Base-by-base conservation (phyloP, 2,329 filamentous ascomycete species). In the Sarocladium strictum region DNA sequence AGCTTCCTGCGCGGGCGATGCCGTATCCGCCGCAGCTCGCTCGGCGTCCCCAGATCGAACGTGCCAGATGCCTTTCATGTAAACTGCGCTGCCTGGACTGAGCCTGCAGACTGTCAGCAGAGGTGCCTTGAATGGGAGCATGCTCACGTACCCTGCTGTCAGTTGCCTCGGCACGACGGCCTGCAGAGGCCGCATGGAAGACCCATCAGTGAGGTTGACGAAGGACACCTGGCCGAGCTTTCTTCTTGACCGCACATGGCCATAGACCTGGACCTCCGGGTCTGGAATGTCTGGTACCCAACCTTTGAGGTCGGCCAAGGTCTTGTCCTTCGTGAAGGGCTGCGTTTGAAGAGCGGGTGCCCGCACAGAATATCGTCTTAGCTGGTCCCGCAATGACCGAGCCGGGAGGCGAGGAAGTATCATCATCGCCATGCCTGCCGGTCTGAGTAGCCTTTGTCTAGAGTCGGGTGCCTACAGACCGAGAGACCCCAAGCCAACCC, bases 201-300 rank as follows among this genome's bases (percentile, higher is more conserved):
- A 95, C 43, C 94, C 94, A 75, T 99, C 94, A 11, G 87, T 86
- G 53, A 97, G 77, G 57, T 90, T 83, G 53, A 92, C 86, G 72
- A 99, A 97, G 4, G 87, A 85, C 57, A 87, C 78, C 21, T 80
- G 80, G 68, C 97, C 96, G 76, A 95, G 91, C 68, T 90, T 89
- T 58, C 93, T 82, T 57, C 96, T 85, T 3, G 90, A 93, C 59
- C 89, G 83, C 54, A 97, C 79, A 73, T 87, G 93, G 58, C 92
- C 93, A 66, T 87, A 80, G 61, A 96, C 75, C 55, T 78, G 77
- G 49, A 87, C 76, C 62, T 77, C 68, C n/a, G 69, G 61, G 38
- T 74, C 70, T 45, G 72, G 64, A 32, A 72, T 67, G 17, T 67
- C 60, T 2, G 80, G 77, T 38, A 71, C 72, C 69, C 74, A 78